Conservation (phyloP, 2,329 filamentous ascomycete genomes). For the Sarocladium strictum region DNA sequence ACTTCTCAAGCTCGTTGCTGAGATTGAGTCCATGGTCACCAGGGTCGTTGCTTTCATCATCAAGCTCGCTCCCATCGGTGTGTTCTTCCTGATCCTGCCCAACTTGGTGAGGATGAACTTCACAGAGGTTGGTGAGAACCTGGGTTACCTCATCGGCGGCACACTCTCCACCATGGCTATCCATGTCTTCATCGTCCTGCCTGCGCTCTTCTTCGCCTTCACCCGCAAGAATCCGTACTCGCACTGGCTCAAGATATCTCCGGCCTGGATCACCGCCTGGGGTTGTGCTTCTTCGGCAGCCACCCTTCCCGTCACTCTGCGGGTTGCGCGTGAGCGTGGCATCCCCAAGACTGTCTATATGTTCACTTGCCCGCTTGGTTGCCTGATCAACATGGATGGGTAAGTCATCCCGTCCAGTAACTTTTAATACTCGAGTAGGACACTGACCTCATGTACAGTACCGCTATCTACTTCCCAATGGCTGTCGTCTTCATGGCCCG, state of each 20-base stretch:
- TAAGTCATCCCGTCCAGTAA: no score
- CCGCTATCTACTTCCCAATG: constrained; percentile 49
- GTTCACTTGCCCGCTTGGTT: constrained; percentile 42
- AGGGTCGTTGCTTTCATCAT: constrained; percentile 35
- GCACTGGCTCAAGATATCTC: constrained; percentile 41
- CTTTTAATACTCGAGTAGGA: no score
- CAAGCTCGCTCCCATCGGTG: constrained; percentile 41
- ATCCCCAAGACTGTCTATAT: constrained; percentile 38
- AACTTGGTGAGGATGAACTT: constrained; percentile 45
- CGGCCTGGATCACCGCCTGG: constrained; percentile 49
- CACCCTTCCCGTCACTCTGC: constrained; percentile 43
- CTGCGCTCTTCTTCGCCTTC: constrained; percentile 34
- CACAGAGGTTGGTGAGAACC: constrained; percentile 38
- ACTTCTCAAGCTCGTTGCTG: constrained; percentile 36
- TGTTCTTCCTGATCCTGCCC: constrained; percentile 47
- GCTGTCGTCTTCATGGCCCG: constrained; percentile 46
- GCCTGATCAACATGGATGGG: constrained; percentile 46
- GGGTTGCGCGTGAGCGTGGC: constrained; percentile 30
- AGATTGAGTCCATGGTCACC: constrained; percentile 42
- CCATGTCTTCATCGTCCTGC: constrained; percentile 40
- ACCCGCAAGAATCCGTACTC: constrained; percentile 40
- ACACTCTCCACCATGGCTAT: constrained; percentile 39
- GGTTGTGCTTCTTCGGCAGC: constrained; percentile 47
- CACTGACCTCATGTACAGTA: constrained; percentile 23
- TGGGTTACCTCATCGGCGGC: constrained; percentile 43